Evolutionary conservation across 345 rosid genomes (phyloP).

Genomic region (Linum usitatissimum): DNA sequence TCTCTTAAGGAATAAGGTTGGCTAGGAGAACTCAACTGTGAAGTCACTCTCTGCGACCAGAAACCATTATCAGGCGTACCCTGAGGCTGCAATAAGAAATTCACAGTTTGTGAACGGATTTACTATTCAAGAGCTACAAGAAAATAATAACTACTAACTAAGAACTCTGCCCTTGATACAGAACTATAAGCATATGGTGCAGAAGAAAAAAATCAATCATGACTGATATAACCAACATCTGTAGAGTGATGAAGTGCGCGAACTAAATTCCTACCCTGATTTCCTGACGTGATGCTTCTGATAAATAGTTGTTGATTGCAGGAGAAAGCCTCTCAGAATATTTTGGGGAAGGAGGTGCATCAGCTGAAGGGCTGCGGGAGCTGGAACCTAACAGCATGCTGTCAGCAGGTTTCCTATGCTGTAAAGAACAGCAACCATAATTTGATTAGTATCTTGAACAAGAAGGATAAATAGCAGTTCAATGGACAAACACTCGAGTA

Average conservation of each 20-base stretch:
- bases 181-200: not conserved
- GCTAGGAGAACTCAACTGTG: conserved; percentile 95
- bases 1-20: conserved; percentile 98
- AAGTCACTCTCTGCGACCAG: conserved; percentile 92
- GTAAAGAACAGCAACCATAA: conserved; percentile 22
- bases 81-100: conserved; percentile 51
- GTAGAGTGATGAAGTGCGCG: not conserved
- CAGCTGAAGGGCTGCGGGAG: conserved; percentile 76
- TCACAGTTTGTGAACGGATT: conserved; percentile 6
- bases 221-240: not conserved
- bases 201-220: not conserved
- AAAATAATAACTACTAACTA: not conserved
- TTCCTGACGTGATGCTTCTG: conserved; percentile 98
- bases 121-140: not conserved
- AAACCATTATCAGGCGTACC: conserved; percentile 93
- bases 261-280: conserved; percentile 45
- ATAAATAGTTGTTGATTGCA: conserved; percentile 78
- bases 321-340: conserved; percentile 98
- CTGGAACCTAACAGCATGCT: conserved; percentile 81
- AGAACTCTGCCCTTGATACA: not conserved
- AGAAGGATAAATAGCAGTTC: not conserved
- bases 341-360: conserved; percentile 86
- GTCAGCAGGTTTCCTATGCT: conserved; percentile 87
- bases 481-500: not conserved
- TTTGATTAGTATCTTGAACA: conserved; percentile 1